Base-by-base conservation (phyloP, 2,329 filamentous ascomycete genomes). In the Pseudogymnoascus sp. region DNA sequence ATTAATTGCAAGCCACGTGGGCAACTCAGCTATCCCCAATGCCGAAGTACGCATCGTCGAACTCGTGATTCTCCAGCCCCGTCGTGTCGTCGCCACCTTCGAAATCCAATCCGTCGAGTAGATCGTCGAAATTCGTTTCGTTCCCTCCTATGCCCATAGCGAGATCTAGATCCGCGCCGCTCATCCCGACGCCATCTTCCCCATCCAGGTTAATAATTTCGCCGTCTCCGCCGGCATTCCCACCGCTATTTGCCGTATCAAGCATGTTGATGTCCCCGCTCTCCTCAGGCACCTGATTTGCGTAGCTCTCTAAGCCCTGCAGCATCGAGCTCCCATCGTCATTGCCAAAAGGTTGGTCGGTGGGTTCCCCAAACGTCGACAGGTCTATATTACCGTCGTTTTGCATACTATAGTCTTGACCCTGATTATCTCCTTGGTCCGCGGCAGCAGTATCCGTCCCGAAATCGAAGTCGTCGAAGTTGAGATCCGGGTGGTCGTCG, bases 131-230 rank as follows among this genome's bases (percentile, higher is more conserved):
- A 6, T 64, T 63, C 61, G 66, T 71, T 16, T 70, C 68, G 11
- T 69, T 68, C 14, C 63, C 69, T 19, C 67, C 69, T 30, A 76
- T 76, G 28, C 74, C 79, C 72, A 82, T 76, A 28, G 80, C 81
- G 80, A 84, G 84, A 65, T 84, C 80, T 1, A 82, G 80, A 60
- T 62, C 63, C 7, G 30, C 35, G 33, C 55, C 33, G 22, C 28
- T 60, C 41, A 68, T 60, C 6, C 61, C 65, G 6, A 69, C 22
- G 42, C 69, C 67, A n/a, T 69, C 55, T 11, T 64, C 33, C 19
- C 41, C 58, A 38, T 45, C 66, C 12, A 65, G 62, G 33, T 67
- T 65, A 33, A 67, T 70, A 3, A 52, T 28, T 11, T 55, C 64
- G 7, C 9, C 30, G 9, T 55, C 30, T 35, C n/a, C 58, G 30